These are phyloP conservation scores for Cercophora scortea DNA, from an alignment of 495 filamentous ascomycete species.

Conservation along the genomic window DNA sequence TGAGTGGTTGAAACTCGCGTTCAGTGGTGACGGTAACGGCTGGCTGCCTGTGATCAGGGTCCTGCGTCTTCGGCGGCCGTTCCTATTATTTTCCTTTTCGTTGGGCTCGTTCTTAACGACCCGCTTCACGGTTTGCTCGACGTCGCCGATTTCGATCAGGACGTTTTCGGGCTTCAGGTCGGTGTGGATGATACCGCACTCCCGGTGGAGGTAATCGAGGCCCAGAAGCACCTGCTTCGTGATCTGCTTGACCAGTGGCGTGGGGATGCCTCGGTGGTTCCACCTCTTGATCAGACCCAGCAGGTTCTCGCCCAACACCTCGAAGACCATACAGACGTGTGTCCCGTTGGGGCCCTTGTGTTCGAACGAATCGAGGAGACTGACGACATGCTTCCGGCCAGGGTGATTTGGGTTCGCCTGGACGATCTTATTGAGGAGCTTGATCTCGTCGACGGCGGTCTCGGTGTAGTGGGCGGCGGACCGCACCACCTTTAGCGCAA, in stretches of 20 bases:
- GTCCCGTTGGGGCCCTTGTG: slow-evolving; percentile 95
- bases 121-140: slow-evolving; percentile 90
- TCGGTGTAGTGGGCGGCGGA: slow-evolving; percentile 98
- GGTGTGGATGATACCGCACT: slow-evolving; percentile 98
- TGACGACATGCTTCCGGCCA: slow-evolving; percentile 89
- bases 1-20: slow-evolving; percentile 75
- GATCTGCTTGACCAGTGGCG: slow-evolving; percentile 94
- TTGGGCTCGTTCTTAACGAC: slow-evolving; percentile 81
- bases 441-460: slow-evolving; percentile 98
- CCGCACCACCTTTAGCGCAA: slow-evolving; percentile 94
- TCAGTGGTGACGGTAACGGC: slow-evolving; percentile 89
- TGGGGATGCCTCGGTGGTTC: slow-evolving; percentile 96
- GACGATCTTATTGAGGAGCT: slow-evolving; percentile 92
- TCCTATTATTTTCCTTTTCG: slow-evolving; percentile 84
- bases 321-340: slow-evolving; percentile 99
- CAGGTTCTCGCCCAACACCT: slow-evolving; percentile 93
- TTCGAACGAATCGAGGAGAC: slow-evolving; percentile 91
- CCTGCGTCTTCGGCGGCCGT: slow-evolving; percentile 83
- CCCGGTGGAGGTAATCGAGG: slow-evolving; percentile 90
- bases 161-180: slow-evolving; percentile 98
- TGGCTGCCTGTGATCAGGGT: slow-evolving; percentile 97
- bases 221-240: slow-evolving; percentile 96
- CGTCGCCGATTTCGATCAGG: slow-evolving; percentile 96
- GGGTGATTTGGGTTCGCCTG: slow-evolving; percentile 90
- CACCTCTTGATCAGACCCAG: slow-evolving; percentile 95